Evolutionary conservation across 1,284 basidiomycete genomes (phyloP).

Genomic region (Lignosus rhinocerotis): DNA sequence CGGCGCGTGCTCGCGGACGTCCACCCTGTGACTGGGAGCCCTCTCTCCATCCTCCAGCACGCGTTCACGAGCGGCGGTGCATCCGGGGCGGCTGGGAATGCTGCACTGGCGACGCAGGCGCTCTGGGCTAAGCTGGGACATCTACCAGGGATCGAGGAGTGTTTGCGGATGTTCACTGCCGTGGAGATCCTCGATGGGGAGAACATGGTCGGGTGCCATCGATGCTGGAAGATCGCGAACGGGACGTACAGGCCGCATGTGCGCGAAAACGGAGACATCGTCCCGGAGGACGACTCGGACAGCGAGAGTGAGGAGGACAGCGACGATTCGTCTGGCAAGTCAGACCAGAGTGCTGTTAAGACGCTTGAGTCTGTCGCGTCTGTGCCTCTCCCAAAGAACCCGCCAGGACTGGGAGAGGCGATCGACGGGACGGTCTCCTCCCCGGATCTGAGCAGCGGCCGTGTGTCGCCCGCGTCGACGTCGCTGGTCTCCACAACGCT

Average conservation of each 20-base stretch:
- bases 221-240: conserved; percentile 89
- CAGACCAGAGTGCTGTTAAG: conserved; percentile 20
- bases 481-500: conserved; percentile 27
- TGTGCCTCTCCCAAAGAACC: background rate
- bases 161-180: conserved; percentile 82
- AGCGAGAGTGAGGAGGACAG: conserved; percentile 28
- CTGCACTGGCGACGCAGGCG: conserved; percentile 33
- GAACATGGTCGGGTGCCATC: conserved; percentile 89
- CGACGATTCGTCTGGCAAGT: conserved; percentile 9
- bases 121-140: conserved; percentile 53
- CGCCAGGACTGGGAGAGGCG: conserved; percentile 6
- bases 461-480: conserved; percentile 34
- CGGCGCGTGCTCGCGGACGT: conserved; percentile 67
- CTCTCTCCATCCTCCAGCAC: conserved; percentile 47
- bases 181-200: conserved; percentile 92
- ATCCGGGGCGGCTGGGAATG: conserved; percentile 11
- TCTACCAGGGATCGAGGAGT: conserved; percentile 66
- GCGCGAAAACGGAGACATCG: conserved; percentile 34
- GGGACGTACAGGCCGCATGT: conserved; percentile 48
- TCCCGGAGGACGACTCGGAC: conserved; percentile 39
- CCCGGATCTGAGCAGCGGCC: conserved; percentile 22
- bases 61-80: conserved; percentile 22
- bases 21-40: conserved; percentile 35
- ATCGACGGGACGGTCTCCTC: conserved; percentile 20
- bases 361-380: background rate